Percentiles rank a stretch among this genome's conserved stretches.
Conservation (phyloP, 108 stramenopile genomes). For the Skeletonema grethae region DNA sequence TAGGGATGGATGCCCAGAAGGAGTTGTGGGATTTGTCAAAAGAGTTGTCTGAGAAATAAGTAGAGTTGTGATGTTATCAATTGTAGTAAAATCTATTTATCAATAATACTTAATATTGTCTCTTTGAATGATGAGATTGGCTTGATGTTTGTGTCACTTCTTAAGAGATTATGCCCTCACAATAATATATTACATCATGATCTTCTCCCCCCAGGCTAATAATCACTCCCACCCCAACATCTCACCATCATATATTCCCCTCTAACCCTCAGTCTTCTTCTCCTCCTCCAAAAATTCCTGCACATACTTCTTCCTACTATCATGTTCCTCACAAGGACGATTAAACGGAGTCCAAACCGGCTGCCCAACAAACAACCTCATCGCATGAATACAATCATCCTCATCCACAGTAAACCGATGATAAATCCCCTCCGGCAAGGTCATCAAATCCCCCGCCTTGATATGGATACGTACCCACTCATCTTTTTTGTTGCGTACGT, state of each 20-base stretch:
- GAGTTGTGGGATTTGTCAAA: constrained; percentile 47
- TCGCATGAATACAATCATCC: constrained; percentile 87
- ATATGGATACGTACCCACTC: constrained; percentile 93
- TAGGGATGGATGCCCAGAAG: constrained; percentile 33
- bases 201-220: neutral
- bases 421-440: constrained; percentile 94
- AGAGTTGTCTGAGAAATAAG: constrained; percentile 32
- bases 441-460: constrained; percentile 95
- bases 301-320: constrained; percentile 76
- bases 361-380: constrained; percentile 94
- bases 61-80: neutral
- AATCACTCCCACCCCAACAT: neutral
- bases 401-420: constrained; percentile 92
- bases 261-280: constrained; percentile 53
- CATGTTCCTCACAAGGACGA: constrained; percentile 85
- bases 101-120: neutral
- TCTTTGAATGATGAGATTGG: too few species aligned
- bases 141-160: too few species aligned
- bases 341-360: constrained; percentile 98
- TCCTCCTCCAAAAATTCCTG: constrained; percentile 61
- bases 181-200: neutral
- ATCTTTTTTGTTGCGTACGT: constrained; percentile 86
- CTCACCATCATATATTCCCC: neutral
- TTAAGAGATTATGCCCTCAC: neutral
- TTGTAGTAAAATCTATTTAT: neutral